A percentile compares a stretch with the other conserved stretches of the same genome.
Conservation (phyloP, 106 monocot species). For the Dioscorea alata region DNA sequence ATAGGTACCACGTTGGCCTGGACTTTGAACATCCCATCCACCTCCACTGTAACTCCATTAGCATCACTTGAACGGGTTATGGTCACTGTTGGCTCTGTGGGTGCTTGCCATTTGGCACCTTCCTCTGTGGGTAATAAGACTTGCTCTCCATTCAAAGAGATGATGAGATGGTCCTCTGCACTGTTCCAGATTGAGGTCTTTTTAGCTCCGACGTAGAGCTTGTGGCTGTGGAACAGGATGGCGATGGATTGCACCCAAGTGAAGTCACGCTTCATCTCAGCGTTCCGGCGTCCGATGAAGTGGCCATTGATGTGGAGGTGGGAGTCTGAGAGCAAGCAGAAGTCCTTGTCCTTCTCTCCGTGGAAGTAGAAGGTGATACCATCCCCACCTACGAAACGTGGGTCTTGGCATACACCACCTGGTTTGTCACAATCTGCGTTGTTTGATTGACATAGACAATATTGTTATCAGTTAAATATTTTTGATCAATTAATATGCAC, state of each 20-base stretch:
- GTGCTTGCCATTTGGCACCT: conserved; percentile 9
- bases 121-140: conserved; percentile 11
- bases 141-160: conserved; percentile 33
- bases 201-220: conserved; percentile 25
- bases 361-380: conserved; percentile 57
- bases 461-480: too few species aligned
- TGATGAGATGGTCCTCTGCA: conserved; percentile 25
- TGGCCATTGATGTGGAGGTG: conserved; percentile 61
- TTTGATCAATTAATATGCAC: too few species aligned
- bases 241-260: conserved; percentile 49
- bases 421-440: conserved; percentile 15
- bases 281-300: conserved; percentile 43
- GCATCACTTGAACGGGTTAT: conserved; percentile 2
- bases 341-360: conserved; percentile 38
- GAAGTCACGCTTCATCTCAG: conserved; percentile 42
- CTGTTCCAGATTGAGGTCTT: conserved; percentile 40
- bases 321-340: conserved; percentile 51
- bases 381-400: conserved; percentile 48
- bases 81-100: not conserved
- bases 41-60: conserved; percentile 14
- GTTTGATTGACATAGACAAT: too few species aligned
- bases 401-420: conserved; percentile 34
- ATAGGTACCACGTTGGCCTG: conserved; percentile 11
- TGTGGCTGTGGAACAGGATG: conserved; percentile 38
- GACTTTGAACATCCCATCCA: conserved; percentile 6